Base-by-base conservation (phyloP, 2,329 filamentous ascomycete species). In the Verticillium longisporum region DNA sequence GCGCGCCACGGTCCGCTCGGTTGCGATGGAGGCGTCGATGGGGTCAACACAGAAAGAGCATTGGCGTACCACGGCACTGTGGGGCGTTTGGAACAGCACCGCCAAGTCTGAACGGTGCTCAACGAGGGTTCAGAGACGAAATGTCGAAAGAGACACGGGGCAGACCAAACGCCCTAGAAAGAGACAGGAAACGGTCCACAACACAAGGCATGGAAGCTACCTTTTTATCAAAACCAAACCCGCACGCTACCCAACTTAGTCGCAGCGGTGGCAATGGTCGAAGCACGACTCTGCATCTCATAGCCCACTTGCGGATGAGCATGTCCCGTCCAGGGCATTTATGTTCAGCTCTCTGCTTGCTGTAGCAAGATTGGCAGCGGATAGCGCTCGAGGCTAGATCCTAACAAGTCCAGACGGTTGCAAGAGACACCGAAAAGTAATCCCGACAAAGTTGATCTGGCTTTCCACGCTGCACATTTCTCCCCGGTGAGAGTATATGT, bases 331-430 rank as follows among this genome's bases (percentile, higher is more conserved):
- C 72, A 71, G 71, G 69, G 71, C 68, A 71, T n/a, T 66, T 70
- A 61, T 56, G n/a, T 64, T 67, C 65, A 70, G 67, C 76, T 74
- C 72, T 74, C 77, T 70, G 75, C 68, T 73, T 74, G 79, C 79
- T 81, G 79, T 82, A 83, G 77, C 80, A 78, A 77, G 76, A 77
- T 75, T 78, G 74, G 78, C 77, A 80, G 82, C 81, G 80, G 78
- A 78, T 84, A 84, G 82, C 81, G 80, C 81, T 80, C 79, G 76
- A 80, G 77, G 78, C 78, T 78, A 85, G 82, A 84, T 85, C 83
- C 84, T 89, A 90, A 87, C 75, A 76, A 76, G 75, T 74, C 85
- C 85, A 85, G 83, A 87, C 83, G 86, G 86, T 90, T 90, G 88
- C 87, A 88, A 84, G 88, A 79, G 75, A 78, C 73, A 77, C 76